Conservation (phyloP, 1,139 yeast species). For the Taphrina deformans region DNA sequence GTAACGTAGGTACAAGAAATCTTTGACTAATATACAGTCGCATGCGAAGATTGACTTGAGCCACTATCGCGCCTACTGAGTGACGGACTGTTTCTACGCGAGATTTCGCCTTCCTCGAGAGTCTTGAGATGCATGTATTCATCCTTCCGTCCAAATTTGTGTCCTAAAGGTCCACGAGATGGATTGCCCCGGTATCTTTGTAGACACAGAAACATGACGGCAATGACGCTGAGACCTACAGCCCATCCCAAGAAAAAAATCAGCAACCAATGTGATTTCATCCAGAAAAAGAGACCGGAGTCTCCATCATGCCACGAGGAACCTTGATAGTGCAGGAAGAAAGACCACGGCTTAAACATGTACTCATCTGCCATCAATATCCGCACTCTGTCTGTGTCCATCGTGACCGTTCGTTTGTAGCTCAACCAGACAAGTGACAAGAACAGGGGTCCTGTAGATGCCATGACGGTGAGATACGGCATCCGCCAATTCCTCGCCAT, state of each 20-base stretch:
- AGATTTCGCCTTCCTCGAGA: slow-evolving; percentile 20
- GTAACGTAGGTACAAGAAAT: not conserved
- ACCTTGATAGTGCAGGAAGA: slow-evolving; percentile 40
- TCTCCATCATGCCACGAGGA: slow-evolving; percentile 42
- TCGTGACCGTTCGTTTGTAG: slow-evolving; percentile 47
- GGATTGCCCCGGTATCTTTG: not conserved
- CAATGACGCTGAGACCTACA: slow-evolving; percentile 26
- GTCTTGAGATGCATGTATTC: slow-evolving; percentile 11
- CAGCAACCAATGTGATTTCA: slow-evolving; percentile 39
- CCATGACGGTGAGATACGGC: slow-evolving; percentile 90
- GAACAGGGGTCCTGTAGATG: slow-evolving; percentile 87
- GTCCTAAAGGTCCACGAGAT: not conserved
- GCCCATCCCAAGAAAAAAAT: slow-evolving; percentile 38
- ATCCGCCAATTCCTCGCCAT: slow-evolving; percentile 67
- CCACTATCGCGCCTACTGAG: slow-evolving; percentile 8
- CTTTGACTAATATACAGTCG: not conserved
- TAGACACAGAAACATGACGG: slow-evolving; percentile 20
- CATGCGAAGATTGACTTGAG: slow-evolving; percentile 7
- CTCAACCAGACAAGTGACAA: slow-evolving; percentile 84
- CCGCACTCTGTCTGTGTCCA: slow-evolving; percentile 39
- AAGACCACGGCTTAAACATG: slow-evolving; percentile 39
- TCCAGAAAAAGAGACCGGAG: slow-evolving; percentile 40
- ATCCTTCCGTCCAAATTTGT: not conserved
- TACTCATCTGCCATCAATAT: slow-evolving; percentile 40
- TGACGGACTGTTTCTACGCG: slow-evolving; percentile 15